Evolutionary conservation across 495 filamentous ascomycete genomes (phyloP).

Genomic region (Delitschia confertaspora): DNA sequence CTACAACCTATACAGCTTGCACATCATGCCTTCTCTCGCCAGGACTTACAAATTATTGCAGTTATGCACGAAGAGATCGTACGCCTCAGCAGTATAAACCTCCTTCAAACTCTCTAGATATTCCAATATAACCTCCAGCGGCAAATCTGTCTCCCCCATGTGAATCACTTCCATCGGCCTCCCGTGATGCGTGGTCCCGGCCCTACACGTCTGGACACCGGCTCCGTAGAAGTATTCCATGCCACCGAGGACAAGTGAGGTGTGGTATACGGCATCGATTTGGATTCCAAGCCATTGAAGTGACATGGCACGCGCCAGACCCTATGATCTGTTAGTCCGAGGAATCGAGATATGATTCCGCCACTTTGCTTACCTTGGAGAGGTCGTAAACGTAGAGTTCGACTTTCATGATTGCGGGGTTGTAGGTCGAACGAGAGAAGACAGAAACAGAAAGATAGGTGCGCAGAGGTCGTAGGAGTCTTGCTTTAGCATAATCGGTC

Average conservation of each 20-base stretch:
- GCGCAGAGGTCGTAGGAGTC: too few species aligned
- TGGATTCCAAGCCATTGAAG: slow-evolving; percentile 34
- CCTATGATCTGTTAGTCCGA: slow-evolving; percentile 7
- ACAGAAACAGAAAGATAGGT: too few species aligned
- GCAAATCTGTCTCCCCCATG: slow-evolving; percentile 68
- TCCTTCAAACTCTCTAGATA: slow-evolving; percentile 76
- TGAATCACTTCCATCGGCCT: slow-evolving; percentile 65
- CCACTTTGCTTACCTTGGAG: slow-evolving; percentile 49
- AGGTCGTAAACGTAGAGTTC: slow-evolving; percentile 92
- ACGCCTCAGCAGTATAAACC: slow-evolving; percentile 79
- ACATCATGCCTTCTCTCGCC: not conserved
- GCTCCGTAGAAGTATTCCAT: slow-evolving; percentile 65
- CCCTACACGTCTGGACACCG: slow-evolving; percentile 69
- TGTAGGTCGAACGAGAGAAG: too few species aligned
- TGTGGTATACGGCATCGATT: slow-evolving; percentile 82
- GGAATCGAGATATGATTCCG: slow-evolving; percentile 11
- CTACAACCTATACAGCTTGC: not conserved
- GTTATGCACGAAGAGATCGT: slow-evolving; percentile 84
- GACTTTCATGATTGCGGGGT: slow-evolving; percentile 58
- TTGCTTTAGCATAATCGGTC: too few species aligned
- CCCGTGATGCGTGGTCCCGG: slow-evolving; percentile 80
- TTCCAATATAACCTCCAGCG: slow-evolving; percentile 75
- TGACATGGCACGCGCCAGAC: slow-evolving; percentile 23
- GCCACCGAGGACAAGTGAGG: slow-evolving; percentile 73
- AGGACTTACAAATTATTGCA: slow-evolving; percentile 83